phyloP scores from a whole-genome alignment of 2,329 filamentous ascomycete genomes.

The Xylariaceae sp. region DNA sequence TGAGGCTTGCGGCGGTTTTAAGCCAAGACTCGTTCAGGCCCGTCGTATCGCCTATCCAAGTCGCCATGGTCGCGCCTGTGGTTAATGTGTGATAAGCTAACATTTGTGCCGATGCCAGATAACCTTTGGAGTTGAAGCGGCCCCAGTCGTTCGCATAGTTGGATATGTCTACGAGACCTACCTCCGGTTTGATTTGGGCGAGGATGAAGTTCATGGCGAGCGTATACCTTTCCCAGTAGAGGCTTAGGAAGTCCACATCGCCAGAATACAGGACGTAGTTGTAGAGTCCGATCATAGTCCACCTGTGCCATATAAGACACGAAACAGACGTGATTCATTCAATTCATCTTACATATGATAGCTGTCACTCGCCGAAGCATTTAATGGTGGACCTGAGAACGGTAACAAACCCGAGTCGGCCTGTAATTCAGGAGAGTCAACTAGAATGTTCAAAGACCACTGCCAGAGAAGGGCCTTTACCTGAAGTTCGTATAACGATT shows the following conservation, averaged over 20 bases:
- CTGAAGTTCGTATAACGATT: constrained; percentile 33
- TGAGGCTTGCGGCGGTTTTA: constrained; percentile 38
- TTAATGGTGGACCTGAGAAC: constrained; percentile 27
- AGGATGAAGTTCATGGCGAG: constrained; percentile 37
- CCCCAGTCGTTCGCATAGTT: constrained; percentile 27
- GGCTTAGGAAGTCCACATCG: constrained; percentile 42
- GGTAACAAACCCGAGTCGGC: constrained; percentile 24
- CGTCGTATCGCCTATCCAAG: constrained; percentile 40
- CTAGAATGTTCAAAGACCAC: not conserved
- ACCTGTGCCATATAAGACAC: constrained; percentile 21
- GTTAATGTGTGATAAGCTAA: constrained; percentile 48
- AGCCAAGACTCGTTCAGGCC: constrained; percentile 38
- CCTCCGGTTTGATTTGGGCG: constrained; percentile 20
- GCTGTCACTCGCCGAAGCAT: constrained; percentile 24
- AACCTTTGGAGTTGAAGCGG: constrained; percentile 24
- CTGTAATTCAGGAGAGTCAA: constrained; percentile 8
- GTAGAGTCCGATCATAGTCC: constrained; percentile 51
- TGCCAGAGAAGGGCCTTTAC: constrained; percentile 10
- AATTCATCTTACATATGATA: constrained; percentile 30
- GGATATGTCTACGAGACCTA: constrained; percentile 26
- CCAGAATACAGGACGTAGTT: constrained; percentile 54
- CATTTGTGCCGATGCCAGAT: constrained; percentile 27
- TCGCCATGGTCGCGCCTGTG: constrained; percentile 47
- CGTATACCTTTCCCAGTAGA: constrained; percentile 45
- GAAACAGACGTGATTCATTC: not conserved